These are phyloP conservation scores for Aspergillus costaricaensis DNA, from an alignment of 2,329 filamentous ascomycete species.

Conservation along the genomic window DNA sequence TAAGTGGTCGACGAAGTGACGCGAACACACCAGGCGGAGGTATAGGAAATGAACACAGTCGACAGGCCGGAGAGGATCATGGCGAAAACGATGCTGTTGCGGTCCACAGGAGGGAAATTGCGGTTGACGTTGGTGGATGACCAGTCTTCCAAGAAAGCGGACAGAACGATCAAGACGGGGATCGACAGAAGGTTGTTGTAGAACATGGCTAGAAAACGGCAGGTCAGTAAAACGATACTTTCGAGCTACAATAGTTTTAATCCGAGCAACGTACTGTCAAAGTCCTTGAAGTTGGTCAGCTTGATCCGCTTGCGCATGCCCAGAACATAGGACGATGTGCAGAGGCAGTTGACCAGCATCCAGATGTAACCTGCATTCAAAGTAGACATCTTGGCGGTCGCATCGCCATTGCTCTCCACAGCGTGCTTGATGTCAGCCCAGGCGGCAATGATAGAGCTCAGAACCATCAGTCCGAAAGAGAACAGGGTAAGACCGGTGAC, in stretches of 20 bases:
- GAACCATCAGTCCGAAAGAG: slow-evolving; percentile 94
- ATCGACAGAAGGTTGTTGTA: slow-evolving; percentile 99
- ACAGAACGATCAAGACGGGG: slow-evolving; percentile 80
- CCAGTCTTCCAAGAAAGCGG: slow-evolving; percentile 88
- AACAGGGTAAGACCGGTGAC: slow-evolving; percentile 85
- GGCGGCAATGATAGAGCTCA: slow-evolving; percentile 90
- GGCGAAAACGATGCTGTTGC: slow-evolving; percentile 77
- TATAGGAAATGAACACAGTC: slow-evolving; percentile 99
- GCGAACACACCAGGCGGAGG: slow-evolving; percentile 97
- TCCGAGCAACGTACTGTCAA: slow-evolving; percentile 77
- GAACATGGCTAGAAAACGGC: slow-evolving; percentile 76
- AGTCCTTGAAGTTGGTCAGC: slow-evolving; percentile 99
- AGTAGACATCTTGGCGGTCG: slow-evolving; percentile 77
- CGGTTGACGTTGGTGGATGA: slow-evolving; percentile 75
- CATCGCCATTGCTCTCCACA: slow-evolving; percentile 65
- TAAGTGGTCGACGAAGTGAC: slow-evolving; percentile 97
- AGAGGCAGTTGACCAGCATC: slow-evolving; percentile 97
- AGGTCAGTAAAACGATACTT: slow-evolving; percentile 9
- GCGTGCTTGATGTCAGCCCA: slow-evolving; percentile 96
- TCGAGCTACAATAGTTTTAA: not conserved
- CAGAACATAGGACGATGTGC: slow-evolving; percentile 84
- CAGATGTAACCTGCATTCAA: slow-evolving; percentile 94
- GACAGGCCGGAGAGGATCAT: slow-evolving; percentile 94
- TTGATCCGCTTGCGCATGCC: slow-evolving; percentile 98
- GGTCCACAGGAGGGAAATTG: slow-evolving; percentile 84